phyloP scores from a whole-genome alignment of 768 basidiomycete species.

The Hirschioporus abietinus region DNA sequence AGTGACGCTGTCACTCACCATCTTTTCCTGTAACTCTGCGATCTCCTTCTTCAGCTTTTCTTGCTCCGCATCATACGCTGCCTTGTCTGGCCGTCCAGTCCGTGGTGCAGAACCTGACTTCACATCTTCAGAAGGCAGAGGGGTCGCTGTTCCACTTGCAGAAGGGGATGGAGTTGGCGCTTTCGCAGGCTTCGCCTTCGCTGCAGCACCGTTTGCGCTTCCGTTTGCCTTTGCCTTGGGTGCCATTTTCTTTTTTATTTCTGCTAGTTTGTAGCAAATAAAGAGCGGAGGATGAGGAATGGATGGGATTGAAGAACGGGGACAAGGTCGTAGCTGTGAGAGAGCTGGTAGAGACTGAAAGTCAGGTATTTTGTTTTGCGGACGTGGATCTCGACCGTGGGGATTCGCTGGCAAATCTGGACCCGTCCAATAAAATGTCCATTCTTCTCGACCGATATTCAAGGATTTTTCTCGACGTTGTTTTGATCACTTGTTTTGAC shows the following conservation, averaged over 20 bases:
- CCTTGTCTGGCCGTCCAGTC: slow-evolving; percentile 78
- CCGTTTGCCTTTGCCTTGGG: slow-evolving; percentile 50
- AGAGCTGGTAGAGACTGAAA: not conserved
- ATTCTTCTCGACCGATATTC: not conserved
- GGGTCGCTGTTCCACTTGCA: slow-evolving; percentile 43
- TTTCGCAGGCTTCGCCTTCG: slow-evolving; percentile 32
- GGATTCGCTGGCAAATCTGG: not conserved
- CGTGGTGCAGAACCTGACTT: slow-evolving; percentile 20
- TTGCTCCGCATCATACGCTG: slow-evolving; percentile 79
- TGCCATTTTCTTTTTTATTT: slow-evolving; percentile 23
- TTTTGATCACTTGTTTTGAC: not conserved
- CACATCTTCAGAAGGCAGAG: slow-evolving; percentile 26
- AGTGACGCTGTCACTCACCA: slow-evolving; percentile 49
- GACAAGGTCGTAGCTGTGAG: not conserved
- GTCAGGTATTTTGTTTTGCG: not conserved
- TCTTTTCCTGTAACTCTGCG: slow-evolving; percentile 70
- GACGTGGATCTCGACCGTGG: not conserved
- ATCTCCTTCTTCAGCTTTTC: slow-evolving; percentile 78
- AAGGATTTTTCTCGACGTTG: not conserved
- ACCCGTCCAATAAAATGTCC: not conserved
- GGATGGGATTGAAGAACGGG: slow-evolving; percentile 11
- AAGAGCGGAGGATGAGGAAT: slow-evolving; percentile 16
- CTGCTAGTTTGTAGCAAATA: slow-evolving; percentile 6
- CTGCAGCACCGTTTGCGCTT: slow-evolving; percentile 33
- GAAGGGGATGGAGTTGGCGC: slow-evolving; percentile 26